Evolutionary conservation across 805 yeast genomes (phyloP).

Genomic region (Barnettozyma salicaria): DNA sequence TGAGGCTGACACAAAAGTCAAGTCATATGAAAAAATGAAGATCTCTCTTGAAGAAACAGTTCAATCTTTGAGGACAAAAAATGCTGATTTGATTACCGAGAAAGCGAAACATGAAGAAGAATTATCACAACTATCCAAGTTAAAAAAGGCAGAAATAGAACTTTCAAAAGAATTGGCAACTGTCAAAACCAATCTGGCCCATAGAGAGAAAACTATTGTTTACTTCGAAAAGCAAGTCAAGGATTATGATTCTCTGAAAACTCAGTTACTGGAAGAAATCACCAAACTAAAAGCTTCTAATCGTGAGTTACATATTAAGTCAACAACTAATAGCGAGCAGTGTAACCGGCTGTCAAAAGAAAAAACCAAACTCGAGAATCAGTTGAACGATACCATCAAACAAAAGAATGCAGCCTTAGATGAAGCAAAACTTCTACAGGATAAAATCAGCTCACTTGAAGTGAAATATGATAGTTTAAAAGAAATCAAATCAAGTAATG

Average conservation of each 20-base stretch:
- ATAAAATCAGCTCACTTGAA: conserved; percentile 33
- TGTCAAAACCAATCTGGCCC: conserved; percentile 18
- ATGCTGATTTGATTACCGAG: conserved; percentile 21
- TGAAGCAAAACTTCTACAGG: conserved; percentile 38
- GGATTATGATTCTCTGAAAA: conserved; percentile 28
- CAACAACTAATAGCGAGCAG: conserved; percentile 29
- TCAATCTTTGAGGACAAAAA: conserved; percentile 18
- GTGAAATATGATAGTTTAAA: conserved; percentile 35
- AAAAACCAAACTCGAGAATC: conserved; percentile 30
- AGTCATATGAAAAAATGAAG: conserved; percentile 3
- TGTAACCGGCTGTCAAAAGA: conserved; percentile 31
- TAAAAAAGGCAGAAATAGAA: conserved; percentile 20
- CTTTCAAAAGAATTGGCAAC: conserved; percentile 21
- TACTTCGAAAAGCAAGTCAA: conserved; percentile 37
- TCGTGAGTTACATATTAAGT: conserved; percentile 25
- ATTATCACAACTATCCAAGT: conserved; percentile 14
- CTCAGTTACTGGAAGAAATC: conserved; percentile 21
- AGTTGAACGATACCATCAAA: conserved; percentile 35
- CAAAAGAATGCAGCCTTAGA: conserved; percentile 31
- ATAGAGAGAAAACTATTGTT: conserved; percentile 33
- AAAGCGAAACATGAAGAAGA: conserved; percentile 17
- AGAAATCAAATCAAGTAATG: conserved; percentile 30
- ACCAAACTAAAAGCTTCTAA: conserved; percentile 22
- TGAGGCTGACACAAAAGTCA: not conserved
- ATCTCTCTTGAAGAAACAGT: conserved; percentile 19